A percentile compares a stretch with the other conserved stretches of the same genome.
Evolutionary conservation across 2,329 filamentous ascomycete species (phyloP).

Genomic region (Neonectria hederae): DNA sequence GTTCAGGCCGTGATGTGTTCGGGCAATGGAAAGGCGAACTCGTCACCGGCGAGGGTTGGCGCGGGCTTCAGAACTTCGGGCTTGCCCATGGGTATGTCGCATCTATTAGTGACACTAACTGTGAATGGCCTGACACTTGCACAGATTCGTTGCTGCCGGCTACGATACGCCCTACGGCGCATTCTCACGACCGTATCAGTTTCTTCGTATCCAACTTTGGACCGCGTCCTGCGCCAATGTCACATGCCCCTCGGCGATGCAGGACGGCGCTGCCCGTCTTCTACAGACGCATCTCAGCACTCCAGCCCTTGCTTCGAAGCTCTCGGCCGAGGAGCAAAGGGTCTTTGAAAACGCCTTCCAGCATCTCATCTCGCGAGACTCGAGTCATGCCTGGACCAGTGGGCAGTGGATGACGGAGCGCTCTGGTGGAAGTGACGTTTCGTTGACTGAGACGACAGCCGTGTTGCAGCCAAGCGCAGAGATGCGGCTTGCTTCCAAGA

Average conservation of each 20-base stretch:
- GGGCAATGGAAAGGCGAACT: constrained; percentile 68
- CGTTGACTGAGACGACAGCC: constrained; percentile 72
- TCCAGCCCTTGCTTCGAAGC: constrained; percentile 38
- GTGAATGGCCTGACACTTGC: neutral
- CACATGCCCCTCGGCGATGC: constrained; percentile 74
- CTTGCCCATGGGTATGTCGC: constrained; percentile 60
- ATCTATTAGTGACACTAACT: neutral
- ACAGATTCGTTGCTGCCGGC: constrained; percentile 64
- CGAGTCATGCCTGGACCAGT: constrained; percentile 69
- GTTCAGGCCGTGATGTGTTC: constrained; percentile 68
- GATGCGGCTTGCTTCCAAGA: constrained; percentile 25
- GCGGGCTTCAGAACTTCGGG: constrained; percentile 67
- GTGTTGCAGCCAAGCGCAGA: constrained; percentile 30
- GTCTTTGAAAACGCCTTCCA: constrained; percentile 63
- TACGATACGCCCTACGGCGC: constrained; percentile 63
- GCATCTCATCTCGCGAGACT: constrained; percentile 63
- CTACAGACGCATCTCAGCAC: constrained; percentile 55
- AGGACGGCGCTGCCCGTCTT: constrained; percentile 67
- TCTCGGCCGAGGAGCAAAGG: constrained; percentile 44
- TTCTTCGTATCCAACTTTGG: constrained; percentile 67
- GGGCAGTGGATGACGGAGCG: constrained; percentile 84
- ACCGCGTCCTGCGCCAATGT: constrained; percentile 67
- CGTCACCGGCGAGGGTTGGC: constrained; percentile 74
- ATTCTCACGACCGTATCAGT: constrained; percentile 68
- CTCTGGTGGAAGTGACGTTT: constrained; percentile 74